Evolutionary conservation across 371 early-diverging fungal species (phyloP), one percentile per base, ranked within the genome.

Genomic region (Mortierella sp.): DNA sequence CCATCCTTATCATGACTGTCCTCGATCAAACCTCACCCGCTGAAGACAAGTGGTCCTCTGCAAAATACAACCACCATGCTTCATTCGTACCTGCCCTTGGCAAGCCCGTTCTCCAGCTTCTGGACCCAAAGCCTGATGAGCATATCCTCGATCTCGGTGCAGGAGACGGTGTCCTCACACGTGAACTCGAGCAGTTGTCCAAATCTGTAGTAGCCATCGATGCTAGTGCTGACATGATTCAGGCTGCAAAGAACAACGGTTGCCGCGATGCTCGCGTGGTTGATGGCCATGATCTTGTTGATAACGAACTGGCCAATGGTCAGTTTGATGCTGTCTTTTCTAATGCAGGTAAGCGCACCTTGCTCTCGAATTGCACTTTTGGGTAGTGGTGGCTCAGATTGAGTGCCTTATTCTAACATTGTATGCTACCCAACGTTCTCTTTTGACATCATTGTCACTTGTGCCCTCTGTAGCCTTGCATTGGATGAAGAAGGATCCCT

Each of bases 141-240:
- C 79, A 70, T 15, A 84, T 93, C 52, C 82, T 93, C 14, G 93
- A 93, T 72, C 81, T 92, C 62, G 93, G 93, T 12, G 91, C 91
- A 64, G 93, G 93, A 25, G 88, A 90, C 66, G 93, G 91, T n/a
- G 70, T 84, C 0, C 66, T 92, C 44, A 93, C 92, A 7, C 28
- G 70, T 7, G 64, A 84, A 19, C 82, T 93, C 37, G 83, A 86
- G 23, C 55, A 68, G 12, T 57, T 66, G 19, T 86, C 86, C 61
- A 72, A 76, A 14, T 65, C 68, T 4, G 91, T 92, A 0, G 86
- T 90, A 19, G 93, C 90, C 0, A 79, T 88, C 43, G 93, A 93
- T 68, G 68, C 85, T 1, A 91, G 91, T 66, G 53, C 81, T 1
- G 82, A 69, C 21, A 91, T 93, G 93, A 87, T 93, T 50, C 63